A percentile compares a stretch with the other conserved stretches of the same genome.
Evolutionary conservation across 1,284 basidiomycete species (phyloP).

Genomic region (Heterobasidion annosum): DNA sequence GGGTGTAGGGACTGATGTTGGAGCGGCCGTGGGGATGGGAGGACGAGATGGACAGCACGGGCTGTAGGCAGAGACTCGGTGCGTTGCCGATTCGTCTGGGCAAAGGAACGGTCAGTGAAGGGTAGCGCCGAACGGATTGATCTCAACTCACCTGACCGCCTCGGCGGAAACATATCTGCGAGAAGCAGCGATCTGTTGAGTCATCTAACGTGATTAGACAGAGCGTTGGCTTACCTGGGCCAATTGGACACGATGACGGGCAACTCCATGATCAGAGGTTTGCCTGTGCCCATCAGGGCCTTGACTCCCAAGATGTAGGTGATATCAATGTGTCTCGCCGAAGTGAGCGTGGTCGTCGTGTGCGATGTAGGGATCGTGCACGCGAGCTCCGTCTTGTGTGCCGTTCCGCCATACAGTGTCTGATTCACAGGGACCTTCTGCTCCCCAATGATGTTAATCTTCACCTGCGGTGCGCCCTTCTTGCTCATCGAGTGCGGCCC

Average conservation of each 20-base stretch:
- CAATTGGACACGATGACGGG: slow-evolving; percentile 76
- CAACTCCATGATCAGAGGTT: slow-evolving; percentile 60
- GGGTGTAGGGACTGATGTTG: not conserved
- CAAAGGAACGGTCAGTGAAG: slow-evolving; percentile 1
- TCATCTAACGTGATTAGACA: slow-evolving; percentile 4
- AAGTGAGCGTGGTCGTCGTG: slow-evolving; percentile 66
- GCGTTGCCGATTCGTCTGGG: slow-evolving; percentile 62
- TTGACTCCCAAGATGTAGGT: slow-evolving; percentile 70
- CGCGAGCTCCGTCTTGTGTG: slow-evolving; percentile 61
- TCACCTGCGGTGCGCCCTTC: slow-evolving; percentile 48
- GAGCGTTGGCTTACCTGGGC: slow-evolving; percentile 48
- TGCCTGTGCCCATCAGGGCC: slow-evolving; percentile 63
- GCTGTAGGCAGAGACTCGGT: slow-evolving; percentile 42
- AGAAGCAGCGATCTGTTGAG: slow-evolving; percentile 5
- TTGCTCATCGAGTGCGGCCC: slow-evolving; percentile 45
- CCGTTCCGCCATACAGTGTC: slow-evolving; percentile 59
- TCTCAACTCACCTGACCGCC: slow-evolving; percentile 9
- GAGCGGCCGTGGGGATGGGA: not conserved
- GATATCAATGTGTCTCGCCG: slow-evolving; percentile 75
- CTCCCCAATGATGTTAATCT: slow-evolving; percentile 45
- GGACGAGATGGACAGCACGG: not conserved
- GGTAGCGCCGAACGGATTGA: not conserved
- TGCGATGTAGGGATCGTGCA: slow-evolving; percentile 63
- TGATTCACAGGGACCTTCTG: slow-evolving; percentile 64
- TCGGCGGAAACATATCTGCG: slow-evolving; percentile 33